A percentile compares a stretch with the other conserved stretches of the same genome.
phyloP scores from a whole-genome alignment of 108 stramenopile genomes.

The Pseudonitzschia multiseries region DNA sequence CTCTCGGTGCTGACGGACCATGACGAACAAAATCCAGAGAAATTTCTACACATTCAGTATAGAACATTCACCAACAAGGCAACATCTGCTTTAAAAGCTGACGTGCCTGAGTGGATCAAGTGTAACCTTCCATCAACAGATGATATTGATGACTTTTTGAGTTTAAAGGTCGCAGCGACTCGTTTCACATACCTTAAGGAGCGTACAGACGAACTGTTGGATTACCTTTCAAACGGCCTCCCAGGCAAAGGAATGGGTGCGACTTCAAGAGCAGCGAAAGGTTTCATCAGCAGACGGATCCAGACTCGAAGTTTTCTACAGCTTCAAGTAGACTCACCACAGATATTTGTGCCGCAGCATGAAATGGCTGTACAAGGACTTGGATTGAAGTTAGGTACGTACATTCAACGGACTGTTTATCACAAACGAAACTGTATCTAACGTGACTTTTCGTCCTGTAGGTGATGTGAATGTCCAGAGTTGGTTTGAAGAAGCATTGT shows the following conservation, averaged over 20 bases:
- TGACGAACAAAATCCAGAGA: background rate
- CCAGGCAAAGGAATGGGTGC: constrained; percentile 79
- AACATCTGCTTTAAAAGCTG: background rate
- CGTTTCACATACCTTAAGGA: constrained; percentile 55
- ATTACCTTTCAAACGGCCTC: constrained; percentile 73
- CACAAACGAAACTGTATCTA: background rate
- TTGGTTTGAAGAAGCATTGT: constrained; percentile 49
- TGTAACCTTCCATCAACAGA: constrained; percentile 23
- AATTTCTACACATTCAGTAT: constrained; percentile 45
- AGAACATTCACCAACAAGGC: constrained; percentile 32
- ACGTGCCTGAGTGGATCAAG: constrained; percentile 33
- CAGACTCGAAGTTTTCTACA: constrained; percentile 59
- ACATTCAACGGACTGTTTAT: background rate
- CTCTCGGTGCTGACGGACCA: constrained; percentile 24
- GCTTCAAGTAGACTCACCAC: constrained; percentile 47
- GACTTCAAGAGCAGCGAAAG: constrained; percentile 67
- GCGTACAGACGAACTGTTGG: constrained; percentile 62
- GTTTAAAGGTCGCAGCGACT: constrained; percentile 39
- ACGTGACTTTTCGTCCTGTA: constrained; percentile 10
- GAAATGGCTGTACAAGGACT: constrained; percentile 26
- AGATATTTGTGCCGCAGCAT: constrained; percentile 50
- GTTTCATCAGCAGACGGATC: constrained; percentile 61
- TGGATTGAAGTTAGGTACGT: constrained; percentile 38
- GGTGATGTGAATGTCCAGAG: constrained; percentile 58
- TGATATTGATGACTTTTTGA: constrained; percentile 63